These are phyloP conservation scores for Talaromyces adpressus DNA, from an alignment of 495 filamentous ascomycete genomes.

Conservation along the genomic window DNA sequence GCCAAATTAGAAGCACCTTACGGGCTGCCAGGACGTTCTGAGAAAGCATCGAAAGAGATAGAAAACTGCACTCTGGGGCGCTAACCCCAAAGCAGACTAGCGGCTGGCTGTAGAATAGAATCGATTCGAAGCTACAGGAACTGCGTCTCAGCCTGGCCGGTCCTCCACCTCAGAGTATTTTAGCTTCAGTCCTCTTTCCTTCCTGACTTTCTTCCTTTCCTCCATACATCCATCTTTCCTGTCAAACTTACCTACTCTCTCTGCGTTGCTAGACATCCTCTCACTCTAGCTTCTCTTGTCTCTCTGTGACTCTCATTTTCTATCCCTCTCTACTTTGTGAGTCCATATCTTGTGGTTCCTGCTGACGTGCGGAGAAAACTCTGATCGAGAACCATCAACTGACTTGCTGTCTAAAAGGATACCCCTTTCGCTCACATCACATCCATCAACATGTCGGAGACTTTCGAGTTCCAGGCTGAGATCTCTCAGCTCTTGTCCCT, in stretches of 20 bases:
- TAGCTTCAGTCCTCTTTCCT: constrained; percentile 7
- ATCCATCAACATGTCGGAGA: constrained; percentile 45
- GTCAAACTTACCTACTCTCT: neutral
- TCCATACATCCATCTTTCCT: constrained; percentile 1
- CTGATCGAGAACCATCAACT: neutral
- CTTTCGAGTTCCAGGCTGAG: constrained; percentile 99
- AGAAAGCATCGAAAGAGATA: constrained; percentile 6
- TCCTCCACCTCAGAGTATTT: constrained; percentile 8
- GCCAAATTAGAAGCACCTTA: neutral
- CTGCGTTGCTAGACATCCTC: constrained; percentile 3
- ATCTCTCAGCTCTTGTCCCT: constrained; percentile 98
- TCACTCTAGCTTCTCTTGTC: neutral
- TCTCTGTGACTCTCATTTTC: neutral
- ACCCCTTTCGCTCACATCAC: constrained; percentile 3
- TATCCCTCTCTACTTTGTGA: constrained; percentile 2
- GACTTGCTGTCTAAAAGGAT: neutral
- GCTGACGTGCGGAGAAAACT: neutral
- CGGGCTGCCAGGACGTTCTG: neutral
- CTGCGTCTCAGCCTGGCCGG: neutral
- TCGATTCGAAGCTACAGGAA: constrained; percentile 11
- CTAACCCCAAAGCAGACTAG: neutral
- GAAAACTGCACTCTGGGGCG: neutral
- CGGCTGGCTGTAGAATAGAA: constrained; percentile 7
- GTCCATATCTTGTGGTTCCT: neutral
- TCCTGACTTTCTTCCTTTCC: neutral